Conservation (phyloP, 768 basidiomycete species). For the Suillus discolor region DNA sequence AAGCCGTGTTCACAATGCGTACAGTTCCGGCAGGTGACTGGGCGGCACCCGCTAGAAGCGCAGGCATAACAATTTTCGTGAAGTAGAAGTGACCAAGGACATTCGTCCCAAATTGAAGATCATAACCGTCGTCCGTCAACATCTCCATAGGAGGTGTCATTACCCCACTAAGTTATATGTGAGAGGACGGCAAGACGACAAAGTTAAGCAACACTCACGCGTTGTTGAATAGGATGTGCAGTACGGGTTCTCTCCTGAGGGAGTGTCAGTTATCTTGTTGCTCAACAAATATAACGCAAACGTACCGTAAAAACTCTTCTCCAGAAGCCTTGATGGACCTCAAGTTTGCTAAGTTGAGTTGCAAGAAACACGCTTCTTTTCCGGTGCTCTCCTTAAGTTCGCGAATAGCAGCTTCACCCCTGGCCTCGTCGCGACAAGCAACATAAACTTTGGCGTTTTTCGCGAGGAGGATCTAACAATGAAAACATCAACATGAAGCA, state of each 20-base stretch:
- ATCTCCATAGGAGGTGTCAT: conserved; percentile 33
- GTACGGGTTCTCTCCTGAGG: conserved; percentile 26
- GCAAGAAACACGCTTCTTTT: conserved; percentile 42
- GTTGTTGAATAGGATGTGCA: conserved; percentile 35
- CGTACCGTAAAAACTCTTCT: conserved; percentile 40
- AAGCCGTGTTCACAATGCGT: conserved; percentile 39
- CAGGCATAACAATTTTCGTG: conserved; percentile 34
- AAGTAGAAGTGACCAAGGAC: conserved; percentile 15
- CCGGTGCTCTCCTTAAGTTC: conserved; percentile 46
- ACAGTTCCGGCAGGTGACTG: conserved; percentile 33
- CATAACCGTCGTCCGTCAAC: conserved; percentile 28
- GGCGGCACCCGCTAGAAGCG: conserved; percentile 31
- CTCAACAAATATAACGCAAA: not conserved
- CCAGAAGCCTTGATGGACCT: conserved; percentile 42
- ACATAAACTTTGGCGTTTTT: conserved; percentile 57
- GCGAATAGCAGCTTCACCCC: conserved; percentile 38
- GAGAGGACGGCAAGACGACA: not conserved
- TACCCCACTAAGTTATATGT: conserved; percentile 20
- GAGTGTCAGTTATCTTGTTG: not conserved
- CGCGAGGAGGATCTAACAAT: conserved; percentile 38
- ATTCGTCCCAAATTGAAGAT: conserved; percentile 28
- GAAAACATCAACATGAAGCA: not conserved
- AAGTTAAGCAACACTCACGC: conserved; percentile 24
- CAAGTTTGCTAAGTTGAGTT: conserved; percentile 49
- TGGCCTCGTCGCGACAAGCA: conserved; percentile 41